A percentile compares a stretch with the other conserved stretches of the same genome.
Conservation (phyloP, 768 basidiomycete species). For the Xanthoconium stramineum region DNA sequence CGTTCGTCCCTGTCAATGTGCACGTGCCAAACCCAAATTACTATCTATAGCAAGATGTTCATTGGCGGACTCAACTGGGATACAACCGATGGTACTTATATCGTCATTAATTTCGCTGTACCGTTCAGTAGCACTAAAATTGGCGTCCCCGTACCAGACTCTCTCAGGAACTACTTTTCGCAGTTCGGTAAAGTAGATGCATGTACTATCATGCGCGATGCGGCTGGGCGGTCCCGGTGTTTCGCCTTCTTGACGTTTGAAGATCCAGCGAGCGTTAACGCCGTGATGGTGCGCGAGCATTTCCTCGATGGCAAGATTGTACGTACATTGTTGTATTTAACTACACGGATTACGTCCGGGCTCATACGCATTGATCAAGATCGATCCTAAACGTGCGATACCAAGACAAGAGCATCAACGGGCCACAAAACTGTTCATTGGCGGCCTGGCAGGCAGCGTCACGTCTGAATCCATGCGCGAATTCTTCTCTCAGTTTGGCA, state of each 20-base stretch:
- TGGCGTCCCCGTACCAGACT: slow-evolving; percentile 47
- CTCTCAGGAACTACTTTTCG: slow-evolving; percentile 81
- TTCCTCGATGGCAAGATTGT: slow-evolving; percentile 97
- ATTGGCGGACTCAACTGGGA: slow-evolving; percentile 99
- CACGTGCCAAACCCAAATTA: slow-evolving; percentile 23
- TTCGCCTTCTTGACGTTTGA: slow-evolving; percentile 98
- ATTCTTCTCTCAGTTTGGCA: slow-evolving; percentile 92
- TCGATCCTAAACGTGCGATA: slow-evolving; percentile 99
- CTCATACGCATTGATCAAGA: slow-evolving; percentile 51
- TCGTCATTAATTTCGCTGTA: slow-evolving; percentile 36
- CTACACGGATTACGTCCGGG: slow-evolving; percentile 2
- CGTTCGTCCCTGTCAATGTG: slow-evolving; percentile 26
- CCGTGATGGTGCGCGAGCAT: slow-evolving; percentile 94
- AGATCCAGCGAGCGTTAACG: slow-evolving; percentile 88
- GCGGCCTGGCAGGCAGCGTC: slow-evolving; percentile 86
- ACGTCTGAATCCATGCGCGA: slow-evolving; percentile 92
- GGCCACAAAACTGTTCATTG: slow-evolving; percentile 94
- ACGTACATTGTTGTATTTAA: slow-evolving; percentile 38
- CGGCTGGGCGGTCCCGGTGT: slow-evolving; percentile 89
- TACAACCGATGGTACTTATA: slow-evolving; percentile 90
- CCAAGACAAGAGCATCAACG: slow-evolving; percentile 93
- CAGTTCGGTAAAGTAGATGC: slow-evolving; percentile 98
- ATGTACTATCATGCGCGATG: slow-evolving; percentile 98
- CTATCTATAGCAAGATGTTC: slow-evolving; percentile 93
- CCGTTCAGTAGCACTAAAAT: slow-evolving; percentile 44